Conservation (phyloP, 257 asterid species). For the Hygrophila difformis region DNA sequence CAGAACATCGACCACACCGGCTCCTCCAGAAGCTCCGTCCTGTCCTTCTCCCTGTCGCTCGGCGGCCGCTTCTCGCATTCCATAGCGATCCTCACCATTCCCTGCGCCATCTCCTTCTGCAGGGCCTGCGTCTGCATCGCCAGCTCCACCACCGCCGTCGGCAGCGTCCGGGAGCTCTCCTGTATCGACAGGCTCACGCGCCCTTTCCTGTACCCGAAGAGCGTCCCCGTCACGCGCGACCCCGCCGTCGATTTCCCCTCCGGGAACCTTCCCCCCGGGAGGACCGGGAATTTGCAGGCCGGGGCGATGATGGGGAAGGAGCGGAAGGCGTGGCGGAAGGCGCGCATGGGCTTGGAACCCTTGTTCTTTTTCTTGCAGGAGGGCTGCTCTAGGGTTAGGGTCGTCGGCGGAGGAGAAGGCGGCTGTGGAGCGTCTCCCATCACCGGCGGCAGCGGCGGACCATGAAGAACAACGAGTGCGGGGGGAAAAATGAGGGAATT, state of each 20-base stretch:
- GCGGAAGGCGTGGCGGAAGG: slow-evolving; percentile 50
- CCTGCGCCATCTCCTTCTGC: slow-evolving; percentile 40
- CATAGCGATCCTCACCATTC: slow-evolving; percentile 37
- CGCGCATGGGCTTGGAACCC: background rate
- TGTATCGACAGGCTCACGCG: slow-evolving; percentile 36
- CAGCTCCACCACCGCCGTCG: slow-evolving; percentile 39
- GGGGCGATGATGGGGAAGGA: slow-evolving; percentile 71
- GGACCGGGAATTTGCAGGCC: slow-evolving; percentile 44
- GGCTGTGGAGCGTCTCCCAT: too few species aligned
- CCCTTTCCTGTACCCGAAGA: slow-evolving; percentile 50
- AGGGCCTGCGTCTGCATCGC: slow-evolving; percentile 35
- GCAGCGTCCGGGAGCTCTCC: slow-evolving; percentile 32
- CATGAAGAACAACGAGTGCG: too few species aligned
- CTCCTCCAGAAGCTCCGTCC: slow-evolving; percentile 34
- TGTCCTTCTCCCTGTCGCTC: slow-evolving; percentile 31
- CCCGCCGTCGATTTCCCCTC: slow-evolving; percentile 15
- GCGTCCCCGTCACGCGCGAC: slow-evolving; percentile 46
- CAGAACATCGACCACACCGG: slow-evolving; percentile 64
- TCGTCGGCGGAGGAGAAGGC: too few species aligned
- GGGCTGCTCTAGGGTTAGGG: too few species aligned
- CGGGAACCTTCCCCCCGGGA: slow-evolving; percentile 47
- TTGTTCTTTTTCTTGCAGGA: too few species aligned
- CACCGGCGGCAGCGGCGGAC: too few species aligned
- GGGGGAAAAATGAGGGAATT: too few species aligned
- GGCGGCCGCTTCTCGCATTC: slow-evolving; percentile 38